These are phyloP conservation scores for Annulohypoxylon maeteangense DNA, from an alignment of 495 filamentous ascomycete genomes.

Conservation along the genomic window DNA sequence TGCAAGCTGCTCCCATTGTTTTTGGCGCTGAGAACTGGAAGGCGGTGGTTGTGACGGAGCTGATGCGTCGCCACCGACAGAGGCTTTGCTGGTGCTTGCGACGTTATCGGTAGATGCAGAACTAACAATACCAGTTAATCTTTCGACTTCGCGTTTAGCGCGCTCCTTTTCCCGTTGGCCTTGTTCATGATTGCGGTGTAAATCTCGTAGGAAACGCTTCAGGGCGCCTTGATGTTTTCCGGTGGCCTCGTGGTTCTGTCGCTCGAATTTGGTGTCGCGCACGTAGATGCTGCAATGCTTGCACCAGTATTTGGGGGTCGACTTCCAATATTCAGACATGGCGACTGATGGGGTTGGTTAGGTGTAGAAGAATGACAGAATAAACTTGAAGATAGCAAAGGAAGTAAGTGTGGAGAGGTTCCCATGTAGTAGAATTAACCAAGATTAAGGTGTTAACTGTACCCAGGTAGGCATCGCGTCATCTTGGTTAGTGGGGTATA, in stretches of 20 bases:
- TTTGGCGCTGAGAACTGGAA: slow-evolving; percentile 77
- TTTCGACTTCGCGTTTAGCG: slow-evolving; percentile 86
- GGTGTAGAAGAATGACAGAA: neutral
- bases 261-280: slow-evolving; percentile 90
- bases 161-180: slow-evolving; percentile 80
- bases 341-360: neutral
- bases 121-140: slow-evolving; percentile 80
- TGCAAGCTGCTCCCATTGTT: slow-evolving; percentile 85
- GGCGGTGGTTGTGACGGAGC: slow-evolving; percentile 44
- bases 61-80: neutral
- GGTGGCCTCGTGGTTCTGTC: slow-evolving; percentile 89
- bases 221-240: slow-evolving; percentile 86
- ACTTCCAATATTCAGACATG: slow-evolving; percentile 99
- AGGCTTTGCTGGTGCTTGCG: slow-evolving; percentile 16
- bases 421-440: neutral
- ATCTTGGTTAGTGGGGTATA: neutral
- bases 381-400: neutral
- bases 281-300: slow-evolving; percentile 95
- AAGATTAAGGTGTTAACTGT: neutral
- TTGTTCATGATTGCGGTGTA: slow-evolving; percentile 82
- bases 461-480: neutral
- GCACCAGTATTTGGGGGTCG: slow-evolving; percentile 96
- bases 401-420: too few species aligned
- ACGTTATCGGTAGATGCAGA: slow-evolving; percentile 47
- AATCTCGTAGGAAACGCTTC: slow-evolving; percentile 88